These are phyloP conservation scores for Botryotinia convoluta DNA, from an alignment of 2,329 filamentous ascomycete genomes.

Conservation along the genomic window DNA sequence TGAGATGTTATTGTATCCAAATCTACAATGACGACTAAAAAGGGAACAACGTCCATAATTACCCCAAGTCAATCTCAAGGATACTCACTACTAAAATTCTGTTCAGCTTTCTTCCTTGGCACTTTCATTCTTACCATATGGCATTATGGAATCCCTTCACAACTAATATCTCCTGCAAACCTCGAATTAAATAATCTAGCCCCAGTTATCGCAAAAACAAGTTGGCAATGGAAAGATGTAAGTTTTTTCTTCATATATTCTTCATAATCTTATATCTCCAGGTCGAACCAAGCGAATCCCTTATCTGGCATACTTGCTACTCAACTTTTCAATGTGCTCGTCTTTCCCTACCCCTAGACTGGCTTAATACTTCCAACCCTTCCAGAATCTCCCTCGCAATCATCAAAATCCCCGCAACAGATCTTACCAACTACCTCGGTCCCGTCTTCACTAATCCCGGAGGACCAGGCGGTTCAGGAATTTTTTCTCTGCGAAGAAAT, in stretches of 20 bases:
- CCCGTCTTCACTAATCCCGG: slow-evolving; percentile 32
- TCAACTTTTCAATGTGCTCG: slow-evolving; percentile 31
- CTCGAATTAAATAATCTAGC: background rate
- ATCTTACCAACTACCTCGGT: slow-evolving; percentile 26
- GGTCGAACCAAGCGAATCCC: slow-evolving; percentile 11
- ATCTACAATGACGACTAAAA: background rate
- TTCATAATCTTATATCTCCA: background rate
- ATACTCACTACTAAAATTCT: background rate
- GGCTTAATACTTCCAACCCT: slow-evolving; percentile 27
- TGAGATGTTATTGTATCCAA: background rate
- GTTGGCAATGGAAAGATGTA: slow-evolving; percentile 5
- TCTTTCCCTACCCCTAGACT: slow-evolving; percentile 33
- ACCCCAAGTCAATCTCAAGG: background rate
- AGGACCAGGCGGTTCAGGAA: slow-evolving; percentile 51
- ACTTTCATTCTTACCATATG: slow-evolving; percentile 1
- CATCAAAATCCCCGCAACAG: slow-evolving; percentile 28
- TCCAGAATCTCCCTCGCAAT: slow-evolving; percentile 26
- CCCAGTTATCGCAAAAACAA: background rate
- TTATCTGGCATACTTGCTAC: slow-evolving; percentile 33
- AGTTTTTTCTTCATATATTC: background rate
- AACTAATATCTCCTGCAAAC: background rate
- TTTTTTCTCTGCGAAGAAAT: slow-evolving; percentile 26
- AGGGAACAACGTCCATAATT: background rate
- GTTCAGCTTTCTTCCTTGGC: background rate
- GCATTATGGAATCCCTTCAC: slow-evolving; percentile 6